phyloP scores from a whole-genome alignment of 352 stramenopile genomes.

The Aphanomyces astaci region DNA sequence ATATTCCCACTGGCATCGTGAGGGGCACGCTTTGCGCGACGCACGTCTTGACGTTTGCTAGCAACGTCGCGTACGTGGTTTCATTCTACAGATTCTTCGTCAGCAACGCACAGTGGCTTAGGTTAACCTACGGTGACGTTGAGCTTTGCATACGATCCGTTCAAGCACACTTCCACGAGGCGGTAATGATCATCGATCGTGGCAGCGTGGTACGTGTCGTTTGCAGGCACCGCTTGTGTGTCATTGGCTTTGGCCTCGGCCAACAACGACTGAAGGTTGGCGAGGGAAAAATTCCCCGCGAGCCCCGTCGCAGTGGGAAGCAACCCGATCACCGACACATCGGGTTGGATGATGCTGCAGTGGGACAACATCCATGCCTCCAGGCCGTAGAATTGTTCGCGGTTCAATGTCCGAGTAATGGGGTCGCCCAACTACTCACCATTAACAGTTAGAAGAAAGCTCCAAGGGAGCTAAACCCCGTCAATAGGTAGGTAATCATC shows the following conservation, averaged over 20 bases:
- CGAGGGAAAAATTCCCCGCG: background rate
- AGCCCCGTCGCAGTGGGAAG: background rate
- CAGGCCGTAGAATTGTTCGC: constrained; percentile 7
- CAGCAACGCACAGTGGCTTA: too few species aligned
- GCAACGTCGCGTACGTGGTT: background rate
- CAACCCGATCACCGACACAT: background rate
- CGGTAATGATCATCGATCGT: background rate
- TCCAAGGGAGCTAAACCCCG: too few species aligned
- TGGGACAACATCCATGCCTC: background rate
- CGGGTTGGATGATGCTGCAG: background rate
- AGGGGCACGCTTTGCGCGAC: background rate
- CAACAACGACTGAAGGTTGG: background rate
- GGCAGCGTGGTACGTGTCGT: background rate
- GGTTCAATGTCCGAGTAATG: background rate
- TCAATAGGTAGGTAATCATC: background rate
- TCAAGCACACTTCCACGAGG: background rate
- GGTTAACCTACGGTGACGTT: background rate
- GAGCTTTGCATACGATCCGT: background rate
- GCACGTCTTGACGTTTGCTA: background rate
- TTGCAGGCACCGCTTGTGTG: background rate
- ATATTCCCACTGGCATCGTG: background rate
- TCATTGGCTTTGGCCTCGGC: background rate
- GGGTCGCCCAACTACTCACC: background rate
- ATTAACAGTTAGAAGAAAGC: background rate
- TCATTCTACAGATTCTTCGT: too few species aligned